Evolutionary conservation across 257 asterid species (phyloP), one percentile per base, ranked within the genome.

Genomic region (Solanum sejunctum): DNA sequence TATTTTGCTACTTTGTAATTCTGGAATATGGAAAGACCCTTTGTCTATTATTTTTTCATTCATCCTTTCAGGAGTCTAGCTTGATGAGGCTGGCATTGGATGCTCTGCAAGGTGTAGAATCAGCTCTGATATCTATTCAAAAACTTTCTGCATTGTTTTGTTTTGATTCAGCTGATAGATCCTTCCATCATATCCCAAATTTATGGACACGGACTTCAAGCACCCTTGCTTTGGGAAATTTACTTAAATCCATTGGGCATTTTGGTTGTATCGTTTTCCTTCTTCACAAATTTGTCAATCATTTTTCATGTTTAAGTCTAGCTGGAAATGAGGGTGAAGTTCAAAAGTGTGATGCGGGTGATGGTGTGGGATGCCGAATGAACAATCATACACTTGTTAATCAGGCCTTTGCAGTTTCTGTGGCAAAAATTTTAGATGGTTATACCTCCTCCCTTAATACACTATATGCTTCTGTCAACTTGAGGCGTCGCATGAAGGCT

Each of bases 391-490:
- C 97, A 82, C 93, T 94, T 92, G 90, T 91, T 85, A 95, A 95
- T 90, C 99, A 94, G 88, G 96, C 99, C 84, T 97, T 97, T 92
- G 97, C 98, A 43, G 91, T 95, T 88, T 91, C 98, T 84, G 94
- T 95, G 87, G 91, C 93, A 78, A 97, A 93, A 89, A 90, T 93
- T 78, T 80, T 95, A 71, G 97, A 93, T 86, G 97, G 98, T 61
- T 93, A 94, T 83, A 75, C 90, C 63, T 93, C 98, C 80, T 92
- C 94, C 3, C 94, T 97, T n/a, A 91, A 95, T 87, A 95, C 98
- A 78, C 85, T 95, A 88, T 88, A 94, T 87, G 90, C 94, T 52
- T 95, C 99, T 58, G 92, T 90, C 85, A 86, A 90, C 84, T 85
- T 95, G 88, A 94, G 99, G 90, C 97, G 91, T 71, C 41, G 73